Percentiles rank a stretch among this genome's conserved stretches.
Evolutionary conservation across 176 grass and related monocot species (phyloP).

Genomic region (Hyparrhenia diplandra): DNA sequence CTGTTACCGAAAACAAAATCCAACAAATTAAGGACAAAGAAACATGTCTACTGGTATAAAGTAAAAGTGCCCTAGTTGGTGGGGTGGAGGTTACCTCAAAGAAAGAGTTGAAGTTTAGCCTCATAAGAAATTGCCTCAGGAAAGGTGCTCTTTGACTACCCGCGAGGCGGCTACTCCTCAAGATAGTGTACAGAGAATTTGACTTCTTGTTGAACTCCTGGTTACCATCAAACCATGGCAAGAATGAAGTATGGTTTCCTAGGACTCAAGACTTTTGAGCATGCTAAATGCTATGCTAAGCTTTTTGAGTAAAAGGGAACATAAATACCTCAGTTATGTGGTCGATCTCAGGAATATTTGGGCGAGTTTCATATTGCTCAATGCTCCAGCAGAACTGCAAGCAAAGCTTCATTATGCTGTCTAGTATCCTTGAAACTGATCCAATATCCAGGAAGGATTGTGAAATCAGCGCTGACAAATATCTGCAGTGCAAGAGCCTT

Average conservation of each 20-base stretch:
- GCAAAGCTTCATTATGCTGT: slow-evolving; percentile 98
- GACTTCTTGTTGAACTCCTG: slow-evolving; percentile 99
- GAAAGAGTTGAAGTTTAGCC: slow-evolving; percentile 88
- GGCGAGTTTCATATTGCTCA: slow-evolving; percentile 59
- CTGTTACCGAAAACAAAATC: slow-evolving; percentile 14
- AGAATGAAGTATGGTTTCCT: slow-evolving; percentile 8
- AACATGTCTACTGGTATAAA: neutral
- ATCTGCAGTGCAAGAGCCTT: slow-evolving; percentile 39
- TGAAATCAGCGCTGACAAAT: slow-evolving; percentile 87
- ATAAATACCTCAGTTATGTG: slow-evolving; percentile 82
- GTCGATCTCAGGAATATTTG: slow-evolving; percentile 70
- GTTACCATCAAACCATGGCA: neutral
- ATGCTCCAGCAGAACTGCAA: slow-evolving; percentile 96
- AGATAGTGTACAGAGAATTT: slow-evolving; percentile 91
- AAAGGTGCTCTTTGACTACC: slow-evolving; percentile 92
- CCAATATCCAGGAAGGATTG: slow-evolving; percentile 97
- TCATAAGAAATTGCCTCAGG: slow-evolving; percentile 89
- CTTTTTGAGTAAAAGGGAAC: neutral
- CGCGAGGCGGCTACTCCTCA: slow-evolving; percentile 82
- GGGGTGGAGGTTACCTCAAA: slow-evolving; percentile 70
- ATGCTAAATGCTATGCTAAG: neutral
- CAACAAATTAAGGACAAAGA: neutral
- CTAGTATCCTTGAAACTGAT: slow-evolving; percentile 92
- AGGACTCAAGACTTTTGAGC: neutral
- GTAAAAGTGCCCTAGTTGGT: neutral